Conservation (phyloP, 2,329 filamentous ascomycete genomes). For the Fulvia fulva region DNA sequence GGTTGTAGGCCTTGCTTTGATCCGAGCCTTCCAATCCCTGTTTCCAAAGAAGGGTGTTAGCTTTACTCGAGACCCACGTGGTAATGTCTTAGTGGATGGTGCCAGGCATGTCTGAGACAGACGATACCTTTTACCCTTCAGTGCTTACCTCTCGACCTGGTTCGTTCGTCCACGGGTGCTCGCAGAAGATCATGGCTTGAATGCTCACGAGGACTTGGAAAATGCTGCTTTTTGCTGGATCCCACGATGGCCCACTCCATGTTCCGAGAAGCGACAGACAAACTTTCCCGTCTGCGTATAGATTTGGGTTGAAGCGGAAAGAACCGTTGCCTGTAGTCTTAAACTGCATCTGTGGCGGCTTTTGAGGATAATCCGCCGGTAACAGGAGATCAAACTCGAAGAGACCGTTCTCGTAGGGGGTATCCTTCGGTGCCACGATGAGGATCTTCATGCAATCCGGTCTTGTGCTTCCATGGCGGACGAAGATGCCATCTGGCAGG, state of each 20-base stretch:
- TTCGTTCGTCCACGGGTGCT: constrained; percentile 54
- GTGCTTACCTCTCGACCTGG: no score
- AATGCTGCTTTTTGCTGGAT: constrained; percentile 50
- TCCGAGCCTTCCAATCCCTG: constrained; percentile 7
- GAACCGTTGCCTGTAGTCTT: constrained; percentile 50
- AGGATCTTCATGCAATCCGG: constrained; percentile 55
- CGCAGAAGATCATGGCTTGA: constrained; percentile 55
- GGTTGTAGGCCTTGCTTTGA: constrained; percentile 30
- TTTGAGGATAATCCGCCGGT: constrained; percentile 43
- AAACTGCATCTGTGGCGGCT: constrained; percentile 51
- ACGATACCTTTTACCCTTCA: no score
- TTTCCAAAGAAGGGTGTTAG: no score
- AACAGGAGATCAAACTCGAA: constrained; percentile 57
- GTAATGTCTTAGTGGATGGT: no score
- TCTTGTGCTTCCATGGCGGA: constrained; percentile 54
- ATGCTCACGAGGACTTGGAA: constrained; percentile 53
- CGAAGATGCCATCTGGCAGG: constrained; percentile 54
- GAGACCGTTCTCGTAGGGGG: constrained; percentile 57
- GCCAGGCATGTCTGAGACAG: no score
- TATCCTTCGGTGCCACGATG: constrained; percentile 55
- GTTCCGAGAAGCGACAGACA: constrained; percentile 56
- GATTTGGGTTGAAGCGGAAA: constrained; percentile 55
- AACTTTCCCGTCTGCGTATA: constrained; percentile 58
- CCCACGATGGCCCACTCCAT: constrained; percentile 48
- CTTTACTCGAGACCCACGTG: no score